Base-by-base conservation (phyloP, 1,139 yeast genomes). In the Blastobotrys raffinosifermentans region DNA sequence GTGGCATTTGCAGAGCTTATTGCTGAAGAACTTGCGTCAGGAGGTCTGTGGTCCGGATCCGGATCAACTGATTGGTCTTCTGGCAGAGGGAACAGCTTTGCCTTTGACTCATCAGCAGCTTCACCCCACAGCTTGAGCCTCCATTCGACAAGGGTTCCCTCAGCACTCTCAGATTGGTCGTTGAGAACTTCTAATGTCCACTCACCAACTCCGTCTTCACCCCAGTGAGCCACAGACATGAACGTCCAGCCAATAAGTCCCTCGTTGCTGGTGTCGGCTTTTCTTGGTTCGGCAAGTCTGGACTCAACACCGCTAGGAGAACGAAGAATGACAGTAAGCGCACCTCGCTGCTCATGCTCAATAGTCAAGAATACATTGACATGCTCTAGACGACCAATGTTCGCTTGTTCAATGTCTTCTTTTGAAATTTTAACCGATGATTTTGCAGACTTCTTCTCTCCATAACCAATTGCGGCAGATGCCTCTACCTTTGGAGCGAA, bases 141-240 rank as follows among this genome's bases (percentile, higher is more conserved):
- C 94, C 96, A 91, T 50, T 73, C 69, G 29, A 69, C 61, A 33
- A 91, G 71, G 3, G 54, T 58, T 4, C 89, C 77, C 11, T 35
- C 36, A 2, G 36, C 44, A 5, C 59, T 58, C 45, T 66, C 64
- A 1, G 49, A 59, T 17, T 60, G 62, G 7, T 56, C 57, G 38
- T 76, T 75, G 41, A 64, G 63, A 1, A 89, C 89, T 48, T 72
- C 75, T 18, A 91, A 55, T 23, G 64, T 75, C 98, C 98, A 93
- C 11, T 75, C 77, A 8, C 99, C 99, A 21, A 62, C 61, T 2
- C 93, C 93, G 1, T 60, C 45, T 57, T 87, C 96, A 23, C 96
- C 96, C 97, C 98, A 91, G 58, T 91, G 97, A 2, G 95, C 97
- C 16, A 93, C 97, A n/a, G 93, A 75, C 87, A 89, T 86, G 55